Conservation (phyloP, 148 eudicot genomes). For the Nepenthes gracilis region DNA sequence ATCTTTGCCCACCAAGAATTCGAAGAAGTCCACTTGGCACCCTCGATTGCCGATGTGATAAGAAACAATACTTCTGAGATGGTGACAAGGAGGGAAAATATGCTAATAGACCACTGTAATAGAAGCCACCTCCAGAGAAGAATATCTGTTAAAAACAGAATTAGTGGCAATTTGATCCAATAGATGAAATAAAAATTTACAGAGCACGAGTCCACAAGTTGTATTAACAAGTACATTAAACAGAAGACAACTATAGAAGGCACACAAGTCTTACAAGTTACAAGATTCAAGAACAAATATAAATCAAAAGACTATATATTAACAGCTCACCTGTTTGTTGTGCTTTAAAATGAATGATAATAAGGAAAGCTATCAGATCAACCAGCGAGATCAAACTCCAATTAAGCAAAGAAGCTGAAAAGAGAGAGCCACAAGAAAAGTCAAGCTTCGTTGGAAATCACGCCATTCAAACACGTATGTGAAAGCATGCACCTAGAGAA, state of each 20-base stretch:
- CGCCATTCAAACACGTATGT: not conserved
- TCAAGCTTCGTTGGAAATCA: not conserved
- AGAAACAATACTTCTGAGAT: slow-evolving; percentile 45
- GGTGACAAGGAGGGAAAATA: slow-evolving; percentile 60
- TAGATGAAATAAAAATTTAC: not conserved
- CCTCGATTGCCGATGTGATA: slow-evolving; percentile 36
- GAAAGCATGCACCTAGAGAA: no score
- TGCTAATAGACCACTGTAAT: slow-evolving; percentile 49
- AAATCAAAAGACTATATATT: not conserved
- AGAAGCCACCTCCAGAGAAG: slow-evolving; percentile 29
- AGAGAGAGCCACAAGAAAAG: not conserved
- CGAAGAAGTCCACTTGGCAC: slow-evolving; percentile 35
- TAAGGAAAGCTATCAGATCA: slow-evolving; percentile 64
- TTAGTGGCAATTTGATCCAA: not conserved
- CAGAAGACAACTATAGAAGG: not conserved
- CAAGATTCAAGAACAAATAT: not conserved
- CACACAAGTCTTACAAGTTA: no score
- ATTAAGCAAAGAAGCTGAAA: slow-evolving; percentile 78
- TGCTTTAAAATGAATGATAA: slow-evolving; percentile 35
- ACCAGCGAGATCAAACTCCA: slow-evolving; percentile 82
- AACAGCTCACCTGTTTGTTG: slow-evolving; percentile 54
- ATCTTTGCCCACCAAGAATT: slow-evolving; percentile 70
- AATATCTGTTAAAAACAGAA: slow-evolving; percentile 37
- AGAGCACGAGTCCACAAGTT: not conserved
- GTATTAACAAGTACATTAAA: not conserved